Base-by-base conservation (phyloP, 75 land plant genomes). In the Picea glauca region DNA sequence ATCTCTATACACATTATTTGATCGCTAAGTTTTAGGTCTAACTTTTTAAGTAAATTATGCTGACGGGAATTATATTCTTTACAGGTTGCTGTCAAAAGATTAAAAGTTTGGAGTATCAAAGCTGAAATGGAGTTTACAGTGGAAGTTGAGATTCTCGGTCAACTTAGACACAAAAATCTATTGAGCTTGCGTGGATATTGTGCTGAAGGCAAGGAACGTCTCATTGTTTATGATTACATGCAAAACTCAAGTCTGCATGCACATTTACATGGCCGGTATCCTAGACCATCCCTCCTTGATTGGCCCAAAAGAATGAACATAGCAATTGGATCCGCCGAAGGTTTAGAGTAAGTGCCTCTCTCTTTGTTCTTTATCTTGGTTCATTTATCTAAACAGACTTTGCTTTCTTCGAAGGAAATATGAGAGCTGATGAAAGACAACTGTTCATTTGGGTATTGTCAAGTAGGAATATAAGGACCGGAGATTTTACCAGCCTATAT, bases 211-310 rank as follows among this genome's bases (percentile, higher is more conserved):
- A 86, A 94, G 30, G 89, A 94, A 73, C 84, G 96, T 58, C 84
- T 94, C 46, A 94, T 94, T 26, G 96, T 94, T 13, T 94, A 94
- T 76, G 94, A 94, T 46, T 94, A 92, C 86, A 94, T 94, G 94
- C 89, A 90, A 13, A 94, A 94, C 75, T 82, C 83, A 18, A 92
- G 96, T 65, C 84, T 94, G 62, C 87, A 84, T 7, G 84, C 92
- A 54, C 94, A 94, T 83, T 80, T 94, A 3, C 94, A 94, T 62
- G 94, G 92, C 8, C 94, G 87, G 57, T 81, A 58, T 73, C 78
- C 94, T 13, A 18, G 76, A 13, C 88, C 92, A 31, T 60, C 31
- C 58, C 88, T 67, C 4, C 85, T 94, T 5, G 89, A 92, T 74
- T 94, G 96, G 96, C 77, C 62, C 23, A 84, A 77, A 75, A 79